Conservation (phyloP, 495 filamentous ascomycete genomes). For the Aspergillus bertholletiae region DNA sequence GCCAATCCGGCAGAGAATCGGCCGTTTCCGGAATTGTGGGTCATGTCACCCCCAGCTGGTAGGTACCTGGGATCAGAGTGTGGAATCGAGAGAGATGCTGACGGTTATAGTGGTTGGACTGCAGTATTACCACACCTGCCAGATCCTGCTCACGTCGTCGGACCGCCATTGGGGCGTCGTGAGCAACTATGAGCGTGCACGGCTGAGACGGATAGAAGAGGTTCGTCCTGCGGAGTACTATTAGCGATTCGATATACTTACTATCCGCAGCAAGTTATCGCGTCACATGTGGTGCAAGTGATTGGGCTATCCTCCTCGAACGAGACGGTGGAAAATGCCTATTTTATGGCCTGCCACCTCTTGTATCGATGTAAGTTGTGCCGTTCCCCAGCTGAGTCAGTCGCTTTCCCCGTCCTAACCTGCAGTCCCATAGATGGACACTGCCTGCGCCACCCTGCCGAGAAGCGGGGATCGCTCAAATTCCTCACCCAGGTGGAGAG, state of each 20-base stretch:
- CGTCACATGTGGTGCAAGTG: conserved; percentile 27
- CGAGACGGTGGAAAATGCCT: conserved; percentile 37
- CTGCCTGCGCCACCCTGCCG: conserved; percentile 25
- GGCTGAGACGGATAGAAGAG: conserved; percentile 26
- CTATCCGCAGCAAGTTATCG: conserved; percentile 23
- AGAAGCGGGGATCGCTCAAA: conserved; percentile 29
- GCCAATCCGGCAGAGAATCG: conserved; percentile 18
- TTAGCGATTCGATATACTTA: background rate
- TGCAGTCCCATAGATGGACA: conserved; percentile 25
- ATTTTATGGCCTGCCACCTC: conserved; percentile 37
- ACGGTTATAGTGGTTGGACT: conserved; percentile 30
- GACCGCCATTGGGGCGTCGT: conserved; percentile 19
- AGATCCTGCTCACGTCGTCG: conserved; percentile 31
- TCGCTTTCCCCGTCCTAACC: background rate
- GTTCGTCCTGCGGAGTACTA: conserved; percentile 8
- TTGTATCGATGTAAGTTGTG: conserved; percentile 36
- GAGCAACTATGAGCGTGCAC: conserved; percentile 29
- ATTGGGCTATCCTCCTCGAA: conserved; percentile 37
- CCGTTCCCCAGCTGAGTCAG: background rate
- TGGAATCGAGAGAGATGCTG: background rate
- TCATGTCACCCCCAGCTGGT: conserved; percentile 37
- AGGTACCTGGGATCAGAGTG: background rate
- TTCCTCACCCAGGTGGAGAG: conserved; percentile 30
- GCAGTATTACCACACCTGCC: conserved; percentile 35
- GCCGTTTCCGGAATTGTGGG: conserved; percentile 41